A percentile compares a stretch with the other conserved stretches of the same genome.
Conservation (phyloP, 1,139 yeast species). For the Yamadazyma mexicana region DNA sequence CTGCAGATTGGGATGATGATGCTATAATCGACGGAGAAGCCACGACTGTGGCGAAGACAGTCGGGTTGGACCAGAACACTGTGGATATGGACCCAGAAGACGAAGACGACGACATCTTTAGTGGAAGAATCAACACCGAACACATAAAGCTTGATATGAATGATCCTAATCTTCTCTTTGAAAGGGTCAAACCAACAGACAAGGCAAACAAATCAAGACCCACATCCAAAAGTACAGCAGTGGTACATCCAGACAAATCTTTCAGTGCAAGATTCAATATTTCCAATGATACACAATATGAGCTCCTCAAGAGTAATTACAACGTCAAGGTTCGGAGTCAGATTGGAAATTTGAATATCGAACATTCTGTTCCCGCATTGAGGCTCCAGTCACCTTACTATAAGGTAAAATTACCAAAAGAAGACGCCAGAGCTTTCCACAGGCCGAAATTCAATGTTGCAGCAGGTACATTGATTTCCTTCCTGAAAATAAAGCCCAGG, state of each 20-base stretch:
- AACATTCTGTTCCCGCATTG: constrained; percentile 87
- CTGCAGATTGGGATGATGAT: constrained; percentile 85
- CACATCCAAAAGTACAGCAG: constrained; percentile 22
- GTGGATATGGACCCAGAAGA: constrained; percentile 62
- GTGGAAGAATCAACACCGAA: constrained; percentile 57
- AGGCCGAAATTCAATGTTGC: constrained; percentile 73
- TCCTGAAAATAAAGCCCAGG: constrained; percentile 74
- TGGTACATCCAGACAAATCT: constrained; percentile 52
- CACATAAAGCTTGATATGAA: constrained; percentile 74
- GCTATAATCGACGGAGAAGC: constrained; percentile 55
- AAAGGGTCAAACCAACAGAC: constrained; percentile 36
- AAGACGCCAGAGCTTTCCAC: constrained; percentile 77
- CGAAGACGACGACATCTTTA: constrained; percentile 77
- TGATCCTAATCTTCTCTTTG: constrained; percentile 75
- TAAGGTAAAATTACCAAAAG: constrained; percentile 70
- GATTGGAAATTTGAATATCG: constrained; percentile 86
- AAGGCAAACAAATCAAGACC: constrained; percentile 18
- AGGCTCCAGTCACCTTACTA: constrained; percentile 90
- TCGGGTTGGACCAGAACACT: constrained; percentile 8
- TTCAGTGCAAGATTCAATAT: constrained; percentile 65
- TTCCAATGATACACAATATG: constrained; percentile 88
- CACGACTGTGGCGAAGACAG: constrained; percentile 1
- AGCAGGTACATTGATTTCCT: constrained; percentile 75
- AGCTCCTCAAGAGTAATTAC: constrained; percentile 77
- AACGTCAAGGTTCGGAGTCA: constrained; percentile 92